phyloP scores from a whole-genome alignment of 768 basidiomycete species.

The Termitomyces heimii region DNA sequence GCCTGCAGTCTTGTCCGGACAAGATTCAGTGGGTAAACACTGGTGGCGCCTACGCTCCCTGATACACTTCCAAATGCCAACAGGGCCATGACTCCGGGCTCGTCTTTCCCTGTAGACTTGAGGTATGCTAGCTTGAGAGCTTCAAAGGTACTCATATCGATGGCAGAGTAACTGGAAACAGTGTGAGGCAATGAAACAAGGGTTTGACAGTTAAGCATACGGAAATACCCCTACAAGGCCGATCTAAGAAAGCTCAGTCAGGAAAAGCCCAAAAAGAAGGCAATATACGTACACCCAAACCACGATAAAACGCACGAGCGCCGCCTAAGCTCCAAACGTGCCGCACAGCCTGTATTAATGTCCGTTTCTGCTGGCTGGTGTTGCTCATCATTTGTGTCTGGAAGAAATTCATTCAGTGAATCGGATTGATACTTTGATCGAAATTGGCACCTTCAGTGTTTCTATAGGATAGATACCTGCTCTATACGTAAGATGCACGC shows the following conservation, averaged over 20 bases:
- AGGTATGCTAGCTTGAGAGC: conserved; percentile 89
- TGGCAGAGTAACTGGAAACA: conserved; percentile 70
- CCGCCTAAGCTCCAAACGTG: conserved; percentile 79
- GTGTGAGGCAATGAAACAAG: background rate
- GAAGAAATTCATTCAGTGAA: conserved; percentile 1
- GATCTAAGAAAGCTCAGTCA: conserved; percentile 45
- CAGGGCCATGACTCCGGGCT: conserved; percentile 83
- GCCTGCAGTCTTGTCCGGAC: conserved; percentile 95
- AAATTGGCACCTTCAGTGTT: conserved; percentile 71
- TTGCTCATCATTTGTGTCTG: conserved; percentile 97
- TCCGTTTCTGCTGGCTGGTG: conserved; percentile 51
- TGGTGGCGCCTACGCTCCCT: conserved; percentile 89
- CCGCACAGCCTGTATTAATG: conserved; percentile 55
- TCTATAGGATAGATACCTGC: conserved; percentile 95
- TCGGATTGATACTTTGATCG: conserved; percentile 1
- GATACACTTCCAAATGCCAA: conserved; percentile 91
- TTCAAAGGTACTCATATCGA: conserved; percentile 97
- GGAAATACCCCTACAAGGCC: conserved; percentile 97
- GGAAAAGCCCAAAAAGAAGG: conserved; percentile 9
- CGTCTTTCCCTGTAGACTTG: conserved; percentile 79
- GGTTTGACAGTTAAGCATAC: conserved; percentile 33
- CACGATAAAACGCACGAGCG: conserved; percentile 83
- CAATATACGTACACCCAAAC: conserved; percentile 65
- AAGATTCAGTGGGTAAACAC: conserved; percentile 88
- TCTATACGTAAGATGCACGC: conserved; percentile 14